phyloP scores from a whole-genome alignment of 177 flowering plant genomes.

The Vitis hybrid region DNA sequence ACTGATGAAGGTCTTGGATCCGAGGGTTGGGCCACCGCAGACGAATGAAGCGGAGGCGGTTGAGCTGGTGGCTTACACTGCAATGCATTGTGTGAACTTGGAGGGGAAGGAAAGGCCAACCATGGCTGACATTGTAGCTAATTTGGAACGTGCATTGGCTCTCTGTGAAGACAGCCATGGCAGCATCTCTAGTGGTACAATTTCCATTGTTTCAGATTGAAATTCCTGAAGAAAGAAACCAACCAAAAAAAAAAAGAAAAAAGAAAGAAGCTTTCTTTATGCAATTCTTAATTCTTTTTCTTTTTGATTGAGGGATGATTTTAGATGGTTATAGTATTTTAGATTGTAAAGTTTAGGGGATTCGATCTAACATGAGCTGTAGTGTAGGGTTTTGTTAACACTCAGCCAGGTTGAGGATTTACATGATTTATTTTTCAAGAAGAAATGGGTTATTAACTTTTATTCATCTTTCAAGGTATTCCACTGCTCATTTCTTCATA shows the following conservation, averaged over 20 bases:
- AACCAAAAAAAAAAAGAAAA: not conserved
- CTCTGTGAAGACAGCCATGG: conserved; percentile 72
- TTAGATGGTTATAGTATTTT: conserved; percentile 4
- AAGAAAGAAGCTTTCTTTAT: not conserved
- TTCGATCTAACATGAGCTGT: conserved; percentile 21
- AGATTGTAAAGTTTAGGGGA: conserved; percentile 18
- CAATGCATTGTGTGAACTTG: conserved; percentile 73
- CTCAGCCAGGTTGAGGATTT: conserved; percentile 17
- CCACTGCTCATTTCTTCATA: not conserved
- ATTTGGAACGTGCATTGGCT: conserved; percentile 64
- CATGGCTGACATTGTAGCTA: conserved; percentile 75
- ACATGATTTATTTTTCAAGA: conserved; percentile 8
- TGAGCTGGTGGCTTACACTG: conserved; percentile 74
- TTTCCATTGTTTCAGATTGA: conserved; percentile 71
- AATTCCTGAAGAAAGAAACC: not conserved
- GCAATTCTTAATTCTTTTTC: not conserved
- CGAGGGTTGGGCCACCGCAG: conserved; percentile 56
- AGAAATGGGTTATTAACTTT: not conserved
- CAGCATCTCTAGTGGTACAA: conserved; percentile 72
- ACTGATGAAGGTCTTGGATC: conserved; percentile 49
- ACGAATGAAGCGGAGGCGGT: conserved; percentile 66
- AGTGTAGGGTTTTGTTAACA: conserved; percentile 26
- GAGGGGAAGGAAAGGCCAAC: conserved; percentile 83
- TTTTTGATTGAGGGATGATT: conserved; percentile 6
- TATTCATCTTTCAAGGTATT: no score